Base-by-base conservation (phyloP, 805 yeast species). In the Isabelozyma rhagii region DNA sequence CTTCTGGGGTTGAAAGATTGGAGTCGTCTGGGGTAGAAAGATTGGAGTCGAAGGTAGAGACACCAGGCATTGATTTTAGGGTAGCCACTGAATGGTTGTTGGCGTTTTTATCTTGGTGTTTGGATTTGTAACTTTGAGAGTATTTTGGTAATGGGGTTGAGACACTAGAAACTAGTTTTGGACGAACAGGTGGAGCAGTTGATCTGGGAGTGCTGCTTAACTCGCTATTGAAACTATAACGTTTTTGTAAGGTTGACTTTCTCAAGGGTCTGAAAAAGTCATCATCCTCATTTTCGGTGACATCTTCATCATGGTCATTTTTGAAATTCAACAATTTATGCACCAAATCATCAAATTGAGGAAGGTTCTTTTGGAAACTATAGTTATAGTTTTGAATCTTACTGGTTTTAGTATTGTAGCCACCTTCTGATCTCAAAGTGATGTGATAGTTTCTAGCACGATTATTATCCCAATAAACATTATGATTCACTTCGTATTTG, bases 401-500 rank as follows among this genome's bases (percentile, higher is more conserved):
- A 41, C 34, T 38, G 6, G 50, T 42, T 14, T 17, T 9, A 3
- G 5, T 28, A 18, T 42, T 21, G 28, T 40, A 21, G 11, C 39
- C 18, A 15, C 38, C 43, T 28, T 45, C 43, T 18, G 67, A 65
- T 41, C 60, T 63, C 49, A 77, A 60, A 11, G 56, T 48, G 17
- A 82, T 63, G 47, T 64, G 66, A 55, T 71, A 74, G 56, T 74
- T 74, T 18, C 55, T 55, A 38, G 52, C 47, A 41, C 59, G 51
- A 53, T 74, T 74, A 54, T 70, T 74, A 51, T 72, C 77, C 78
- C 78, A 74, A 53, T 53, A 68, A 0, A 53, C 56, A 14, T 55
- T 49, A 51, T 61, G 57, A 51, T 58, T 56, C 10, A 66, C 74
- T 5, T 51, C 54, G 51, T 72, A 73, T 47, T 62, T 63, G 44